phyloP scores from a whole-genome alignment of 768 basidiomycete species.

The Hygrocybe punicea region DNA sequence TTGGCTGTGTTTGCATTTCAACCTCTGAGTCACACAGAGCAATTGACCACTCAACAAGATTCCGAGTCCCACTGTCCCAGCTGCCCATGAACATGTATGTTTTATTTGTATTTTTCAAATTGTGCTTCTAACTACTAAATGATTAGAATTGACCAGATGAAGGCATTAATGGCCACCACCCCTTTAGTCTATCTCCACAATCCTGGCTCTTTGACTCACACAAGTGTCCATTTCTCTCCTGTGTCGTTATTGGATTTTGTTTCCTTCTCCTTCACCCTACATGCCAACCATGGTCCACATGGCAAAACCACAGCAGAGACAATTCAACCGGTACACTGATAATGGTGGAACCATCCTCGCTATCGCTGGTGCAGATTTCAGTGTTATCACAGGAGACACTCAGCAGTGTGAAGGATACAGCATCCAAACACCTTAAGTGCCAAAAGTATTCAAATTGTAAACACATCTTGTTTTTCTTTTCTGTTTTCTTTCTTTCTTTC shows the following conservation, averaged over 20 bases:
- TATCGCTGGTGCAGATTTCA: slow-evolving; percentile 90
- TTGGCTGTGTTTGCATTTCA: too few species aligned
- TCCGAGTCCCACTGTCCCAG: too few species aligned
- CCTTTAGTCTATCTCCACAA: too few species aligned
- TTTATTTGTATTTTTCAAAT: too few species aligned
- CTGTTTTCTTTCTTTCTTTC: too few species aligned
- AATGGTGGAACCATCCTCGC: slow-evolving; percentile 97
- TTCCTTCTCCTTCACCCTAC: not conserved
- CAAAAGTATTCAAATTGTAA: slow-evolving; percentile 95
- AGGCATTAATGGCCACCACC: too few species aligned
- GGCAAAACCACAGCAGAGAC: slow-evolving; percentile 46
- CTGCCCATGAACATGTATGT: too few species aligned
- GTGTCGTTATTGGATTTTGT: too few species aligned
- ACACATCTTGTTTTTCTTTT: slow-evolving; percentile 29
- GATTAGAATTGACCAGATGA: too few species aligned
- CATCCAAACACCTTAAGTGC: slow-evolving; percentile 96
- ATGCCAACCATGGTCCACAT: not conserved
- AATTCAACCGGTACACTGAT: slow-evolving; percentile 86
- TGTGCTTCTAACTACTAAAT: too few species aligned
- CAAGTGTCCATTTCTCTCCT: not conserved
- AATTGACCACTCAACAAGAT: too few species aligned
- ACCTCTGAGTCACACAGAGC: too few species aligned
- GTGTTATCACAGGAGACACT: slow-evolving; percentile 94
- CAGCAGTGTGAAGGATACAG: slow-evolving; percentile 95
- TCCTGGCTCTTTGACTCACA: not conserved